Base-by-base conservation (phyloP, 805 yeast genomes). In the Clavispora phyllophila region DNA sequence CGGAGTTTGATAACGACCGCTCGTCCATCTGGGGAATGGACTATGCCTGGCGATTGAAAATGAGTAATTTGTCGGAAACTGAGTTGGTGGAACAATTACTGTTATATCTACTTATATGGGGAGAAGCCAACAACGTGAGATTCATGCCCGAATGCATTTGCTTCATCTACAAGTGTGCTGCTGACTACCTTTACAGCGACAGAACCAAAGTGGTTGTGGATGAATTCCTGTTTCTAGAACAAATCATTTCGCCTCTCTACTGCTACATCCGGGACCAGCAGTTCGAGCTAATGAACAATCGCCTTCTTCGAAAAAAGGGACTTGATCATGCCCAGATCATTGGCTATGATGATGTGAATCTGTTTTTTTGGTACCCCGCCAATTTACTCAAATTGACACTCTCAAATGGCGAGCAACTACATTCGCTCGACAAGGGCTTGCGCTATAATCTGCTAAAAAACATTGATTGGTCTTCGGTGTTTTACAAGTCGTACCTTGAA, bases 71-170 rank as follows among this genome's bases (percentile, higher is more conserved):
- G 43, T 58, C 78, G 0, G 76, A 78, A 3, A 63, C 61, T 24
- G 87, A 85, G 49, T 77, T 84, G 64, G 74, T 80, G 3, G 70
- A 78, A 43, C 90, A 79, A 63, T 61, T 84, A 48, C 85, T 83
- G 36, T 72, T 82, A 34, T 82, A 76, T 58, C 64, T 78, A 50
- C 71, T 76, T 42, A 70, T 82, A 33, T 84, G 90, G 90, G 90
- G 90, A 27, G 90, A 85, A 59, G 84, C 89, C 5, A 82, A 81
- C 58, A 84, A 81, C 58, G 66, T 76, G 23, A 56, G 81, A 42
- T 76, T 73, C 48, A 62, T 71, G 55, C 80, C 81, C 1, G 75
- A 60, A 34, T 57, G 63, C 52, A 57, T 54, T 5, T 66, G 72
- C 44, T 67, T 64, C 41, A 54, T 67, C 10, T 65, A 43, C 45